These are phyloP conservation scores for Warburgia ugandensis DNA, from an alignment of 164 flowering plant species.

Conservation along the genomic window DNA sequence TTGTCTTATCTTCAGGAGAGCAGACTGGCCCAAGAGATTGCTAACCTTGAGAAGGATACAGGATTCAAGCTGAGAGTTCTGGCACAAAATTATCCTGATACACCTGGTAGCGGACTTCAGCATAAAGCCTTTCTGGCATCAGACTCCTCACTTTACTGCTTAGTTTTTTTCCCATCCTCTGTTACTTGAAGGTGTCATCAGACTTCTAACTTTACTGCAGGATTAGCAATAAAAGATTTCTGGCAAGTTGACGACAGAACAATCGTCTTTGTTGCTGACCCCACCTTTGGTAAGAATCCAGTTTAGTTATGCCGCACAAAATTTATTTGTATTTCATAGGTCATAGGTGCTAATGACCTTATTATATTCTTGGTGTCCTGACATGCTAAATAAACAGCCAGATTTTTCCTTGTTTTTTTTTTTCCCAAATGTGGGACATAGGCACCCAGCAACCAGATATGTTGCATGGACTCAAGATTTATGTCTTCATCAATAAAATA, in stretches of 20 bases:
- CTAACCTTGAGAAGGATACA: conserved; percentile 67
- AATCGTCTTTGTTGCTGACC: conserved; percentile 92
- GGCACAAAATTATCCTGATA: conserved; percentile 94
- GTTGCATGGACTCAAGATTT: too few species aligned
- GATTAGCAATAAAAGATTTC: conserved; percentile 80
- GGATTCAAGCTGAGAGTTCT: conserved; percentile 85
- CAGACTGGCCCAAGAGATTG: conserved; percentile 65
- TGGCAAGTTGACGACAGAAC: conserved; percentile 96
- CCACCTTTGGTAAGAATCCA: conserved; percentile 66
- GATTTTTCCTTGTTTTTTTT: too few species aligned
- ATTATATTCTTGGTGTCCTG: too few species aligned
- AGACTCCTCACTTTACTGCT: too few species aligned
- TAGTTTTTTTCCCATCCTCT: too few species aligned
- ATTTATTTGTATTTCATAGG: too few species aligned
- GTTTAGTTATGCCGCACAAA: too few species aligned
- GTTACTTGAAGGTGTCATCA: neutral
- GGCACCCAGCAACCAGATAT: too few species aligned
- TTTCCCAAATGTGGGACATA: too few species aligned
- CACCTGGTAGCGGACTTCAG: conserved; percentile 57
- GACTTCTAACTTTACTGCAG: conserved; percentile 27
- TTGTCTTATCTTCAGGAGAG: conserved; percentile 41
- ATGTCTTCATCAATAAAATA: too few species aligned
- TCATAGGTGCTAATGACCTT: too few species aligned
- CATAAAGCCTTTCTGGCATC: neutral
- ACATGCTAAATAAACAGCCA: too few species aligned